Conservation (phyloP, 495 filamentous ascomycete genomes). For the Podospora pseudoanserina region DNA sequence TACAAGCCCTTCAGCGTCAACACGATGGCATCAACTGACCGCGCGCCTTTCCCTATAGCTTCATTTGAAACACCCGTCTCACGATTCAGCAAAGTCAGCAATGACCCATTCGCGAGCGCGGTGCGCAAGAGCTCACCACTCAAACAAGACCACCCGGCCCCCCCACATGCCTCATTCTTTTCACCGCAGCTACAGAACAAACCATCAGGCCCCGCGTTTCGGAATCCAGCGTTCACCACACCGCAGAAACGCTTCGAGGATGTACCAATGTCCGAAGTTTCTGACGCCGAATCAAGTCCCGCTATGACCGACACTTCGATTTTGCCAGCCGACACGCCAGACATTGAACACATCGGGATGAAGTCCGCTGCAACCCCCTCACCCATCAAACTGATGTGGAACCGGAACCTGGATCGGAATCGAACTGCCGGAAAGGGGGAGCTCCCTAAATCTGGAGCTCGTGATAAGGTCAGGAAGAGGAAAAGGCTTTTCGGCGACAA, state of each 20-base stretch:
- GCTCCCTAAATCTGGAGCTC: constrained; percentile 27
- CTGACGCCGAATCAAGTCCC: constrained; percentile 80
- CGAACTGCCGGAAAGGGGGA: constrained; percentile 48
- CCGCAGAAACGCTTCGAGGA: constrained; percentile 67
- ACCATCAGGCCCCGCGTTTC: constrained; percentile 51
- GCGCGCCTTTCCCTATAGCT: constrained; percentile 8
- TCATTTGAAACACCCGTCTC: constrained; percentile 31
- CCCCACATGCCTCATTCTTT: constrained; percentile 38
- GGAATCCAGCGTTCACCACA: constrained; percentile 71
- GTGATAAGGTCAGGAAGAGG: constrained; percentile 46
- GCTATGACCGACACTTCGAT: constrained; percentile 64
- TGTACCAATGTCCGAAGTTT: constrained; percentile 61
- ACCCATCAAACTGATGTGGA: constrained; percentile 35
- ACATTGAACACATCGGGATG: constrained; percentile 34
- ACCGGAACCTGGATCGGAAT: constrained; percentile 40
- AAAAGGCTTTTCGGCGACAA: constrained; percentile 39
- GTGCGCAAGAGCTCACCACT: constrained; percentile 24
- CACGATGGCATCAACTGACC: constrained; percentile 18
- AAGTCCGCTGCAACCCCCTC: constrained; percentile 43
- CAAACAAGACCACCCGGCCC: constrained; percentile 36
- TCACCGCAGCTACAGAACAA: constrained; percentile 31
- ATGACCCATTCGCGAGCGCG: constrained; percentile 36
- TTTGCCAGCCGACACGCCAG: constrained; percentile 45
- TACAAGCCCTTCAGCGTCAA: not conserved
- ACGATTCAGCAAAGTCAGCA: constrained; percentile 15